These are phyloP conservation scores for Butyriboletus appendiculatus DNA, from an alignment of 1,284 basidiomycete genomes.

Conservation along the genomic window DNA sequence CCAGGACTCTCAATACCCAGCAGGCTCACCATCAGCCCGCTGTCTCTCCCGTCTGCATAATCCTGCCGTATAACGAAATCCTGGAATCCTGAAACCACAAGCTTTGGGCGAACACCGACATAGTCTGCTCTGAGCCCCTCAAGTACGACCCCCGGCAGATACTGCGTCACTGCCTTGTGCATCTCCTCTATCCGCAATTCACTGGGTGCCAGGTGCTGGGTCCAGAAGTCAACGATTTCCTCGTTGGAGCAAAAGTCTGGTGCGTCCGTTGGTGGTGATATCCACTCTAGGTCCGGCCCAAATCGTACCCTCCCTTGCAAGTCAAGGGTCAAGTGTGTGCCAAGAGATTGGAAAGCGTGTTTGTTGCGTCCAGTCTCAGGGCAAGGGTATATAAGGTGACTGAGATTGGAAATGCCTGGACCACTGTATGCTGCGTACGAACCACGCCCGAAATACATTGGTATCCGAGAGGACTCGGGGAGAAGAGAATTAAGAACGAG, in stretches of 20 bases:
- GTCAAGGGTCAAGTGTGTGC: conserved; percentile 91
- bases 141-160: conserved; percentile 71
- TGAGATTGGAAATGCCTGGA: conserved; percentile 65
- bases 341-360: conserved; percentile 76
- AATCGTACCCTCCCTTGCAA: conserved; percentile 88
- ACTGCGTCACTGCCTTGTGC: conserved; percentile 64
- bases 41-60: conserved; percentile 38
- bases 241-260: conserved; percentile 38
- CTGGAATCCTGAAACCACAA: conserved; percentile 81
- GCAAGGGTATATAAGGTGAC: conserved; percentile 87
- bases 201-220: conserved; percentile 63
- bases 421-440: conserved; percentile 89
- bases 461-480: conserved; percentile 52
- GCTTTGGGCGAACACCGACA: conserved; percentile 89
- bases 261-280: conserved; percentile 52
- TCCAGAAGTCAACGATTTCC: conserved; percentile 75
- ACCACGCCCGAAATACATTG: conserved; percentile 78
- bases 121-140: conserved; percentile 85
- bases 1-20: conserved; percentile 81
- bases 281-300: conserved; percentile 93
- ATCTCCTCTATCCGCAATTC: conserved; percentile 67
- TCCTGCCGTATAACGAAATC: conserved; percentile 79
- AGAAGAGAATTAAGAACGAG: conserved; percentile 74
- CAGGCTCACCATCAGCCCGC: conserved; percentile 67
- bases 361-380: conserved; percentile 60